phyloP scores from a whole-genome alignment of 1,284 basidiomycete genomes.

The Rhizoctonia solani region DNA sequence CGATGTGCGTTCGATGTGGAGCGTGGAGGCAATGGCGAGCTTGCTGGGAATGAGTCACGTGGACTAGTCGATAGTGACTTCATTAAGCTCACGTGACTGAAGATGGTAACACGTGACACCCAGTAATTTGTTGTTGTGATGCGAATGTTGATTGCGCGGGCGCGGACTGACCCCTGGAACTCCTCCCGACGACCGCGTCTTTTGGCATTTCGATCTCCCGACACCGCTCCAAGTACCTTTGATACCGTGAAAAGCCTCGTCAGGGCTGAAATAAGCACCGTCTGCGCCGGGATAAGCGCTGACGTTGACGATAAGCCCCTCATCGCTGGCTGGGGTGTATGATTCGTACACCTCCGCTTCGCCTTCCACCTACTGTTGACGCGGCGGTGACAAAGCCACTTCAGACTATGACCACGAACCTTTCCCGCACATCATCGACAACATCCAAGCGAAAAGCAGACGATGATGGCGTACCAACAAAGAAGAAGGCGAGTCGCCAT shows the following conservation, averaged over 20 bases:
- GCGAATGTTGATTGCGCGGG: not conserved
- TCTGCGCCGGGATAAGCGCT: not conserved
- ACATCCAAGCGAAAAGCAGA: conserved; percentile 23
- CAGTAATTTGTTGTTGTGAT: conserved; percentile 20
- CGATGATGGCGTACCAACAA: conserved; percentile 15
- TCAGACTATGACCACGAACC: conserved; percentile 26
- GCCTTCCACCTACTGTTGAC: not conserved
- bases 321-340: too few relatives aligned
- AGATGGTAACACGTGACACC: conserved; percentile 14
- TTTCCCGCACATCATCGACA: conserved; percentile 6
- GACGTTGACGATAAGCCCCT: too few relatives aligned
- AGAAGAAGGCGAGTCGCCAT: conserved; percentile 26
- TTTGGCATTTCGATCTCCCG: too few relatives aligned
- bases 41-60: conserved; percentile 21
- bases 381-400: conserved; percentile 6
- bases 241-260: not conserved
- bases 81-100: not conserved
- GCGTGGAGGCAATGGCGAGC: conserved; percentile 24
- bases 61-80: not conserved
- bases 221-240: not conserved
- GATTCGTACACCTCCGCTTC: not conserved
- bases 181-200: conserved; percentile 21
- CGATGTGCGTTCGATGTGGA: conserved; percentile 23
- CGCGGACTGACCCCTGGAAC: conserved; percentile 10
- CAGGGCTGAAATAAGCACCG: not conserved